Evolutionary conservation across 2,329 filamentous ascomycete genomes (phyloP), one percentile per base, ranked within the genome.

Genomic region (Neospermospora avenae): DNA sequence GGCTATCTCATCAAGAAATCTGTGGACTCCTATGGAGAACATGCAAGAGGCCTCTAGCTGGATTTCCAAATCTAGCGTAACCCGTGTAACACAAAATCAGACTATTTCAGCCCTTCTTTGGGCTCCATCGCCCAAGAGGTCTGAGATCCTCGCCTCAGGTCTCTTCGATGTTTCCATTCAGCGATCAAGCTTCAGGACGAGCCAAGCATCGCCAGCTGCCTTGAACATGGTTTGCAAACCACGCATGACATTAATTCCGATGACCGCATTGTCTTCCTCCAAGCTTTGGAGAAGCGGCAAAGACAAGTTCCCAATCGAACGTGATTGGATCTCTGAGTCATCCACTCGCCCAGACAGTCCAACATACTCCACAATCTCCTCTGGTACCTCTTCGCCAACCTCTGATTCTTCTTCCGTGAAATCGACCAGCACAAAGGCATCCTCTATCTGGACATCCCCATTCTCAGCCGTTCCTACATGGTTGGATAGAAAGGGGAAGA

Each of bases 311-410:
- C 35, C 55, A 8, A 35, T 61, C 49, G 68, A 69, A 37, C 68
- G 58, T 52, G 57, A 73, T 44, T 73, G 71, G 71, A 69, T 73
- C n/a, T 68, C 71, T 13, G 71, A 72, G 49, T 73, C 71, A 7
- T 70, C 71, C 11, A 60, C 69, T 10, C 63, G 70, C 59, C 66
- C 69, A 34, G 60, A 57, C 14, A 72, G 70, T 57, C 71, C 70
- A 13, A 70, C 68, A 20, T 68, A 68, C 52, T 71, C 69, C 2
- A 54, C 63, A 20, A 55, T 65, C 18, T 70, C 69, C n/a, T 72
- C 70, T 37, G 68, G 67, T 16, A 49, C 60, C 37, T 68, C 69
- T 22, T 71, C 70, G 2, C 69, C 70, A 22, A 59, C 62, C 10
- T 71, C 70, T 16, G 71, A 73, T 52, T 51, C 66, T 11, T 69